Evolutionary conservation across 2,329 filamentous ascomycete species (phyloP).

Genomic region (Cercospora sp.): DNA sequence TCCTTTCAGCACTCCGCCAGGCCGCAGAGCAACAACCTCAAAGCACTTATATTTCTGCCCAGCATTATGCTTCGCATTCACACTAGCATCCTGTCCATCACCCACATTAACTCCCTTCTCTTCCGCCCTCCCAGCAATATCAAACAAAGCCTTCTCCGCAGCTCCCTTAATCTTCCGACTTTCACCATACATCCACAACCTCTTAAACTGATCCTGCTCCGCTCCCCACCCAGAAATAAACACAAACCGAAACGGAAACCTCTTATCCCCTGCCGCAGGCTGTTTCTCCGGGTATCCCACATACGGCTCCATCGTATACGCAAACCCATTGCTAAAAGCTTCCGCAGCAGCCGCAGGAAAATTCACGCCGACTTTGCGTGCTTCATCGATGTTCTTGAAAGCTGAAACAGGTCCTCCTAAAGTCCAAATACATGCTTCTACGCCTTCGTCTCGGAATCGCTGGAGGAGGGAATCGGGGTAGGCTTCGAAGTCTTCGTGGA

Average conservation of each 20-base stretch:
- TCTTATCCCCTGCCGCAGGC: constrained; percentile 28
- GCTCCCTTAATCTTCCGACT: constrained; percentile 41
- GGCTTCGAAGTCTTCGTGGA: constrained; percentile 53
- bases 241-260: constrained; percentile 47
- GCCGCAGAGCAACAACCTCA: constrained; percentile 38
- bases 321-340: constrained; percentile 34
- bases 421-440: constrained; percentile 51
- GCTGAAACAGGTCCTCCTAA: constrained; percentile 32
- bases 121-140: constrained; percentile 33
- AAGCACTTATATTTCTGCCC: constrained; percentile 36
- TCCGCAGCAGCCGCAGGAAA: constrained; percentile 38
- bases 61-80: constrained; percentile 9
- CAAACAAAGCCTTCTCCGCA: constrained; percentile 41
- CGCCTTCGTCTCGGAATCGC: constrained; percentile 42
- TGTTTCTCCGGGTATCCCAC: constrained; percentile 23
- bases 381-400: constrained; percentile 35
- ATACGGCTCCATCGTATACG: constrained; percentile 31
- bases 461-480: constrained; percentile 51
- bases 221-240: constrained; percentile 43
- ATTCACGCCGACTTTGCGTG: constrained; percentile 36
- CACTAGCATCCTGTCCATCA: constrained; percentile 6
- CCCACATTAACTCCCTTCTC: constrained; percentile 28
- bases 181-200: constrained; percentile 41
- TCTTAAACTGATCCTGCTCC: constrained; percentile 43
- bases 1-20: constrained; percentile 36